phyloP scores from a whole-genome alignment of 192 early-diverging fungal genomes.

The Backusella tarrabulga region DNA sequence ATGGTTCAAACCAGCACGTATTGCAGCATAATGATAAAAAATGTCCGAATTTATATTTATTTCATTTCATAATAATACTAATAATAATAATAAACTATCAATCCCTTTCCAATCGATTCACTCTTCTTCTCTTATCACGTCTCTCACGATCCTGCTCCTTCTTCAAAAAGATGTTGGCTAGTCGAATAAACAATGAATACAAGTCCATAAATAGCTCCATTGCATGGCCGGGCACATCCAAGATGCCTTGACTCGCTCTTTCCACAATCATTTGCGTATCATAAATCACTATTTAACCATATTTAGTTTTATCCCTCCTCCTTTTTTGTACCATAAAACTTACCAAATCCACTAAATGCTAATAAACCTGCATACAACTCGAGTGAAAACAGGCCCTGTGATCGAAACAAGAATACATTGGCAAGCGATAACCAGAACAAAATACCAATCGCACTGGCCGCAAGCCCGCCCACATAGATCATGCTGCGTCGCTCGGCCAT shows the following conservation, averaged over 20 bases:
- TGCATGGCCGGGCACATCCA: slow-evolving; percentile 37
- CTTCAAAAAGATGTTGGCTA: slow-evolving; percentile 41
- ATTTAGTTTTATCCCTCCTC: no score
- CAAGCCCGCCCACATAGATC: slow-evolving; percentile 38
- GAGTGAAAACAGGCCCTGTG: slow-evolving; percentile 34
- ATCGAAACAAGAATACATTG: slow-evolving; percentile 43
- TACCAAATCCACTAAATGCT: slow-evolving; percentile 43
- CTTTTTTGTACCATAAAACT: neutral
- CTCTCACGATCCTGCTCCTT: slow-evolving; percentile 28
- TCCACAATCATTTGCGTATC: slow-evolving; percentile 59
- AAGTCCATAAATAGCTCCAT: slow-evolving; percentile 50
- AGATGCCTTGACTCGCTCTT: slow-evolving; percentile 36
- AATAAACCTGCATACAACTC: slow-evolving; percentile 52
- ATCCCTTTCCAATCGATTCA: slow-evolving; percentile 1
- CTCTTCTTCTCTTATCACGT: neutral
- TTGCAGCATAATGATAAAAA: neutral
- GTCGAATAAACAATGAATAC: slow-evolving; percentile 50
- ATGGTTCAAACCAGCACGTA: neutral
- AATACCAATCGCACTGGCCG: slow-evolving; percentile 30
- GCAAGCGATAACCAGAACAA: slow-evolving; percentile 37
- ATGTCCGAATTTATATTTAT: neutral
- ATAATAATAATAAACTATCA: neutral
- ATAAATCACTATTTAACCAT: slow-evolving; percentile 38
- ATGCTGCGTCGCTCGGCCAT: slow-evolving; percentile 27
- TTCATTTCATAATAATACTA: neutral